Base-by-base conservation (phyloP, 2,329 filamentous ascomycete species). In the Aspergillus novoparasiticus region DNA sequence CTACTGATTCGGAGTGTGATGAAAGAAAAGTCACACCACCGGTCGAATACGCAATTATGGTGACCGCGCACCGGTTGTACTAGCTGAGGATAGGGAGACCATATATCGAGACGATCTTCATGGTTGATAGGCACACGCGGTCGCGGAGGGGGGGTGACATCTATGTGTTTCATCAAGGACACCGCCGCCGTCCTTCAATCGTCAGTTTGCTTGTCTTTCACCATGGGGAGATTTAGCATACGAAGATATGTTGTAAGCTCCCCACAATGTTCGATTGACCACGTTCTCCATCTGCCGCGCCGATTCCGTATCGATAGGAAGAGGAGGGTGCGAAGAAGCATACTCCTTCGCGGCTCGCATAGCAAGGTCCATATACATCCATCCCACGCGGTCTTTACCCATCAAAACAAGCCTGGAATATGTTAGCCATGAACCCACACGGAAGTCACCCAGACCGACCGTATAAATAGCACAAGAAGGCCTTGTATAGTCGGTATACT, bases 331-430 rank as follows among this genome's bases (percentile, higher is more conserved):
- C 2, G 64, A 30, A 2, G 57, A 51, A 2, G 60, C 64, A 51
- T 71, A 69, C 56, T 71, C 69, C 57, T 68, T 62, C 55, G 62
- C 72, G 9, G 68, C 67, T 43, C 68, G 68, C 46, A 61, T 62
- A n/a, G 67, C 68, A 3, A 71, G 67, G 50, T 71, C 64, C 43
- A 71, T 46, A 64, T 72, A 74, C 62, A 71, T 66, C 69, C 66
- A 75, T 50, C 67, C 72, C 57, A 69, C 59, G 53, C 71, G 71
- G 60, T 75, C 74, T 58, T 75, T 74, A 8, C 74, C 73, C 66
- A 71, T 74, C n/a, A 69, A 58, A 4, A 64, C 62, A 32, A 72
- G 56, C 21, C 73, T 75, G 55, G 10, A 23, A 1, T 19, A 34
- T 32, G 39, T 43, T 43, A 61, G 45, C 23, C 16, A 57, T 2